A percentile compares a stretch with the other conserved stretches of the same genome.
Evolutionary conservation across 2,329 filamentous ascomycete genomes (phyloP).

Genomic region (Clonostachys solani): DNA sequence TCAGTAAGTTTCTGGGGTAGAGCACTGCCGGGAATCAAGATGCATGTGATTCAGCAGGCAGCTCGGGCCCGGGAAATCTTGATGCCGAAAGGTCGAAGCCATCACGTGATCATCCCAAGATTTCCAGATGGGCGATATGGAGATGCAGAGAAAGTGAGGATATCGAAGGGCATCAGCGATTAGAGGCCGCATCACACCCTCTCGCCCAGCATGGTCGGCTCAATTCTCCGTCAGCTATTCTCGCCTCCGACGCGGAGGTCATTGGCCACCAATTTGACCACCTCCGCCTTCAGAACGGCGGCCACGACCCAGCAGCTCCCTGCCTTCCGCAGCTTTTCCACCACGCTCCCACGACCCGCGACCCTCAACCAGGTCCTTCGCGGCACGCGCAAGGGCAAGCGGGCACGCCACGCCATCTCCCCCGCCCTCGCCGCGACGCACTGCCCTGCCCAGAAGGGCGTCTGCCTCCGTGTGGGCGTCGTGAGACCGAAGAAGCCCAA

Average conservation of each 20-base stretch:
- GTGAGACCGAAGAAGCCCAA: conserved; percentile 98
- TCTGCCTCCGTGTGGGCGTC: conserved; percentile 90
- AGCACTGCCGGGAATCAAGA: neutral
- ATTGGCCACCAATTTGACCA: conserved; percentile 8
- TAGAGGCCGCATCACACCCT: fast-evolving
- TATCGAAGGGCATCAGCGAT: neutral
- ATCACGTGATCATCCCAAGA: neutral
- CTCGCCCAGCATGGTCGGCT: conserved; percentile 24
- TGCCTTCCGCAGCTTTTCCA: conserved; percentile 47
- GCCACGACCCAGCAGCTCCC: conserved; percentile 16
- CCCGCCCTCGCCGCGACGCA: conserved; percentile 69
- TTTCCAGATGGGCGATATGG: neutral
- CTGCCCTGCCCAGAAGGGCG: conserved; percentile 85
- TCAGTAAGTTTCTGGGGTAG: neutral
- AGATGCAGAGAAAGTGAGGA: neutral
- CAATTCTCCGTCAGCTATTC: conserved; percentile 27
- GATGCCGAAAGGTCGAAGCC: neutral
- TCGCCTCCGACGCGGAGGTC: conserved; percentile 18
- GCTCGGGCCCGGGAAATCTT: neutral
- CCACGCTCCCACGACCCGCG: conserved; percentile 49
- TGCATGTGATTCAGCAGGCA: too few relatives aligned
- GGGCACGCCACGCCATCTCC: conserved; percentile 80
- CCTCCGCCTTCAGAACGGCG: conserved; percentile 6
- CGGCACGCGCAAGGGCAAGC: conserved; percentile 75
- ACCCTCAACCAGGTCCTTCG: conserved; percentile 72